Evolutionary conservation across 1,284 basidiomycete genomes (phyloP).

Genomic region (Fistulinella cinereoalba): DNA sequence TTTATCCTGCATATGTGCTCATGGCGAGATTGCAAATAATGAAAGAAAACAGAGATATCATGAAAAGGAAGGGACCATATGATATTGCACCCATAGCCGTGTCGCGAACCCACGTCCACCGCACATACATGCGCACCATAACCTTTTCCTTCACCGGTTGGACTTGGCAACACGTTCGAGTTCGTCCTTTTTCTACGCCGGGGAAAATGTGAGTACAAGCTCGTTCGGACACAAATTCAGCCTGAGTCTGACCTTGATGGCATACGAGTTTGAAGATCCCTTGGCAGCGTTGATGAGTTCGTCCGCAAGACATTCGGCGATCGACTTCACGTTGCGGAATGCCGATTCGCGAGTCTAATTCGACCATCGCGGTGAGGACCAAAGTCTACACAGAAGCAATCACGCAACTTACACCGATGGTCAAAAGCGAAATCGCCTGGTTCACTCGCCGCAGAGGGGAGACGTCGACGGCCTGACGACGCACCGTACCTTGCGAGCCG

Average conservation of each 20-base stretch:
- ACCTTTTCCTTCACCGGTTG: slow-evolving; percentile 76
- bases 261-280: slow-evolving; percentile 99
- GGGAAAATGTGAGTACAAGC: neutral
- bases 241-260: slow-evolving; percentile 78
- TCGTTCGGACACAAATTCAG: neutral
- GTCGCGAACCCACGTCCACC: slow-evolving; percentile 12
- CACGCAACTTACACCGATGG: slow-evolving; percentile 76
- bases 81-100: slow-evolving; percentile 23
- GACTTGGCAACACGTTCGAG: slow-evolving; percentile 99
- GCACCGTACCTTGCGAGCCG: slow-evolving; percentile 98
- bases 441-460: slow-evolving; percentile 98
- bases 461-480: slow-evolving; percentile 99
- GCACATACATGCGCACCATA: neutral
- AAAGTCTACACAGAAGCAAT: neutral
- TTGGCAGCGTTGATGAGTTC: slow-evolving; percentile 99
- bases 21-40: slow-evolving; percentile 2
- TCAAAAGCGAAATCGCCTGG: slow-evolving; percentile 94
- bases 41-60: slow-evolving; percentile 6
- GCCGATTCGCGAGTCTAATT: slow-evolving; percentile 96
- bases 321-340: slow-evolving; percentile 99
- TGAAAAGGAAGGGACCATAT: slow-evolving; percentile 18
- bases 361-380: slow-evolving; percentile 1
- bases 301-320: slow-evolving; percentile 98
- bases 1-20: slow-evolving; percentile 20
- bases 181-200: slow-evolving; percentile 85